A percentile compares a stretch with the other conserved stretches of the same genome.
phyloP scores from a whole-genome alignment of 2,329 filamentous ascomycete genomes.

The Cadophora gregata region DNA sequence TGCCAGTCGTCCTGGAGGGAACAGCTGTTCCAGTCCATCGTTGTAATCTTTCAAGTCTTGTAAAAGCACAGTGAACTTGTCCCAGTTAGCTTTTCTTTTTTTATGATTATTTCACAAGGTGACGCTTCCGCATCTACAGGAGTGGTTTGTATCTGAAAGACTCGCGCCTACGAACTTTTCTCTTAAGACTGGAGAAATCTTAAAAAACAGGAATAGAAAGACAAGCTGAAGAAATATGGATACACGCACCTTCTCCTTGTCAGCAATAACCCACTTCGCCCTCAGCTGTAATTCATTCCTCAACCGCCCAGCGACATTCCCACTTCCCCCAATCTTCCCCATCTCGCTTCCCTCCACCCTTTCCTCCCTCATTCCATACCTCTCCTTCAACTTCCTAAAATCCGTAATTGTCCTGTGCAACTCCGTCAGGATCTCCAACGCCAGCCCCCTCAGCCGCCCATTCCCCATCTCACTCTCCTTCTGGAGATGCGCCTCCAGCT shows the following conservation, averaged over 20 bases:
- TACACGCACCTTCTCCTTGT: conserved; percentile 47
- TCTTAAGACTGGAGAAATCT: not conserved
- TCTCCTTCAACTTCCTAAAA: conserved; percentile 50
- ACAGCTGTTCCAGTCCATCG: conserved; percentile 54
- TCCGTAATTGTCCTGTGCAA: conserved; percentile 53
- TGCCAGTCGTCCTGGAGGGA: conserved; percentile 50
- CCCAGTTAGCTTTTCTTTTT: not conserved
- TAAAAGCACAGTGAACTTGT: conserved; percentile 48
- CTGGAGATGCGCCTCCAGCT: conserved; percentile 50
- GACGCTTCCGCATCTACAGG: not conserved
- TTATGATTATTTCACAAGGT: not conserved
- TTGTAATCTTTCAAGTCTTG: conserved; percentile 54
- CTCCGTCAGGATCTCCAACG: conserved; percentile 51
- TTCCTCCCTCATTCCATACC: conserved; percentile 51
- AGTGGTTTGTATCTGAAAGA: not conserved
- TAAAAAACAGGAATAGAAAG: not conserved
- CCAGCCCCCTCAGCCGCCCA: conserved; percentile 46
- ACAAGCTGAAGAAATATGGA: not conserved
- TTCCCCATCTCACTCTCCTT: conserved; percentile 46
- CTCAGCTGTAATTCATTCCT: conserved; percentile 41
- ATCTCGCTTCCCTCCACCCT: not conserved
- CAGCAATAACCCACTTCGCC: conserved; percentile 54
- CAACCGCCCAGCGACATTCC: conserved; percentile 27
- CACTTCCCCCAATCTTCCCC: conserved; percentile 45
- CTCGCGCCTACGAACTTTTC: not conserved